These are phyloP conservation scores for Mortierella hygrophila DNA, from an alignment of 192 early-diverging fungal species.

Conservation along the genomic window DNA sequence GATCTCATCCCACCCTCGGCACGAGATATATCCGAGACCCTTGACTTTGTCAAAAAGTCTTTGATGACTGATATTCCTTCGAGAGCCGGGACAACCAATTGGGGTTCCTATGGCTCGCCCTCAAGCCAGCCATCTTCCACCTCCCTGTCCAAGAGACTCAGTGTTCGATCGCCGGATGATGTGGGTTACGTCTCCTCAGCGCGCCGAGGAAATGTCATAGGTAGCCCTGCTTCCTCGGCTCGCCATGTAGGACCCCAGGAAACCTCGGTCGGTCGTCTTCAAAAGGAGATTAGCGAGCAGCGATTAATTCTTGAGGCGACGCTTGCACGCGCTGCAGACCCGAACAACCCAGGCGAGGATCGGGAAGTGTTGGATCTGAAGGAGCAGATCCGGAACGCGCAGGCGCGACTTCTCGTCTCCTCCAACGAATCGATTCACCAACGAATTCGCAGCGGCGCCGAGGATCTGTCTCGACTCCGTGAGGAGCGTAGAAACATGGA, in stretches of 20 bases:
- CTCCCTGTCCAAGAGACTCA: slow-evolving; percentile 43
- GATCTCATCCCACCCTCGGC: slow-evolving; percentile 91
- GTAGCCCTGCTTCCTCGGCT: slow-evolving; percentile 8
- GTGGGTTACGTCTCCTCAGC: slow-evolving; percentile 58
- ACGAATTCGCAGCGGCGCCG: slow-evolving; percentile 42
- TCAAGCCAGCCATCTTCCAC: slow-evolving; percentile 22
- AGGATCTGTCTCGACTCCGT: slow-evolving; percentile 59
- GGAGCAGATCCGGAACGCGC: slow-evolving; percentile 56
- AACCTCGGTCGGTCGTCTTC: slow-evolving; percentile 38
- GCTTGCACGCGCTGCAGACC: slow-evolving; percentile 11
- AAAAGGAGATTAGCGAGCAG: slow-evolving; percentile 58
- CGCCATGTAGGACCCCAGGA: slow-evolving; percentile 28
- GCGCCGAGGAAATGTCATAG: slow-evolving; percentile 33
- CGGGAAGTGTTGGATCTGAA: slow-evolving; percentile 60
- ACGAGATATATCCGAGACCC: slow-evolving; percentile 80
- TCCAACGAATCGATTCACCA: slow-evolving; percentile 37
- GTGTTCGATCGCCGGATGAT: slow-evolving; percentile 51
- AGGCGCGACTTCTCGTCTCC: slow-evolving; percentile 33
- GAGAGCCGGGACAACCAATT: slow-evolving; percentile 41
- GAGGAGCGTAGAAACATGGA: slow-evolving; percentile 64
- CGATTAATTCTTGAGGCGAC: slow-evolving; percentile 54
- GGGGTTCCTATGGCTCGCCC: slow-evolving; percentile 43
- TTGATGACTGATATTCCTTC: slow-evolving; percentile 70
- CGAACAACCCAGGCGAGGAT: slow-evolving; percentile 34
- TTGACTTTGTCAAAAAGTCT: slow-evolving; percentile 73